These are phyloP conservation scores for Ceratocystis cacaofunesta DNA, from an alignment of 2,329 filamentous ascomycete genomes.

Conservation along the genomic window DNA sequence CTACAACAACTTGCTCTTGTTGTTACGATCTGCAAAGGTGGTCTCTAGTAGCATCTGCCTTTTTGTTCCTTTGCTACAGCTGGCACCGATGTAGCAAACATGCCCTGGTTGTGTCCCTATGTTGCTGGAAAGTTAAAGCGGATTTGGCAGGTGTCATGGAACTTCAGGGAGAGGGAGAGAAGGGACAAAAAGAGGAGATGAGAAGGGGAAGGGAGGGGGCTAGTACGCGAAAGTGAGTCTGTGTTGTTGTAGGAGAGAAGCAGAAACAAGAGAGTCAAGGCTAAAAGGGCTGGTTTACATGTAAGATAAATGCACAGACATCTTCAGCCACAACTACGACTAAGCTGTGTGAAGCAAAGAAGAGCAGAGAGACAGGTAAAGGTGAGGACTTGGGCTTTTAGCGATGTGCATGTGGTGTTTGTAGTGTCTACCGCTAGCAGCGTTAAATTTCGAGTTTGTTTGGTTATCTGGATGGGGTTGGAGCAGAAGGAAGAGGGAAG, in stretches of 20 bases:
- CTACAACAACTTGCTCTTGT: background rate
- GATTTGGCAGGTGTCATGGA: constrained; percentile 2
- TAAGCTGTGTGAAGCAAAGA: background rate
- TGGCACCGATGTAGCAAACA: background rate
- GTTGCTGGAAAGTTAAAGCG: background rate
- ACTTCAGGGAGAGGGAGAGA: background rate
- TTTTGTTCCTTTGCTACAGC: background rate
- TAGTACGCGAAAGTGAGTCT: background rate
- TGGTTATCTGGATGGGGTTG: no score
- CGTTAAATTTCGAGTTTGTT: no score
- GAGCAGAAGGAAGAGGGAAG: no score
- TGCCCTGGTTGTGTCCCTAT: background rate
- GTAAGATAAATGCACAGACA: background rate
- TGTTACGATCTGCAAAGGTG: background rate
- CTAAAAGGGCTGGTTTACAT: background rate
- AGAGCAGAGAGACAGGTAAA: background rate
- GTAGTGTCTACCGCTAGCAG: no score
- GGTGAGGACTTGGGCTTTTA: no score
- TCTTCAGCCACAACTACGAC: background rate
- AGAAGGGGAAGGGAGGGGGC: background rate
- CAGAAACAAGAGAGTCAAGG: background rate
- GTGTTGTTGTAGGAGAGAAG: background rate
- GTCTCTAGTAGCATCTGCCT: background rate
- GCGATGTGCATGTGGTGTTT: no score
- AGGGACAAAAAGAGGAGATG: background rate